Evolutionary conservation across 2,329 filamentous ascomycete species (phyloP).

Genomic region (Trichoderma guizhouense): DNA sequence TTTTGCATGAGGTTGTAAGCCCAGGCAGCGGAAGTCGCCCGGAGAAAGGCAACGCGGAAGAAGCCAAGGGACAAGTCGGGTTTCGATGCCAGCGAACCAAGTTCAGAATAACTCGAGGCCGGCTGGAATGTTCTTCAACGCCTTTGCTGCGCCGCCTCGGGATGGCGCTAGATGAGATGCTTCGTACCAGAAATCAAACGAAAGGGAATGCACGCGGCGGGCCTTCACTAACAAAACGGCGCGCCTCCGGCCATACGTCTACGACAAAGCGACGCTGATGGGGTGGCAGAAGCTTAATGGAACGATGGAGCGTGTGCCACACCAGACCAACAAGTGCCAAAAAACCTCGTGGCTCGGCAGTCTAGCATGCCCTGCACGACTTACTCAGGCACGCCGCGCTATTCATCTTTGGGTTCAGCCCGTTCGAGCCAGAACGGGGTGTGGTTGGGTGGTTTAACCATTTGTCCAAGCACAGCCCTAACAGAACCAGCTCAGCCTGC

Average conservation of each 20-base stretch:
- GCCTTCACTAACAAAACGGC: conserved; percentile 5
- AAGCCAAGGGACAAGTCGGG: neutral
- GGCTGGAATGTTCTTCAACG: conserved; percentile 7
- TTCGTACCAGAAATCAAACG: neutral
- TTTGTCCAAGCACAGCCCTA: neutral
- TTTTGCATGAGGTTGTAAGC: neutral
- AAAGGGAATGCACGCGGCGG: neutral
- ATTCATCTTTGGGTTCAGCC: conserved; percentile 12
- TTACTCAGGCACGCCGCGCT: conserved; percentile 19
- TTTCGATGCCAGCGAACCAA: neutral
- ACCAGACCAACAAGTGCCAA: conserved; percentile 12
- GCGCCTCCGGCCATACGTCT: conserved; percentile 15
- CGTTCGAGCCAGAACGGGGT: neutral
- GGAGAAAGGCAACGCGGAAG: neutral
- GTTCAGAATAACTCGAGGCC: neutral
- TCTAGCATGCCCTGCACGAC: conserved; percentile 13
- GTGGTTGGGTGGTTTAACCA: neutral
- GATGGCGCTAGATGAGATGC: neutral
- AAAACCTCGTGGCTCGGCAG: conserved; percentile 19
- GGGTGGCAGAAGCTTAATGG: conserved; percentile 18
- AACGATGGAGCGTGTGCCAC: conserved; percentile 14
- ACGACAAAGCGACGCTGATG: conserved; percentile 4
- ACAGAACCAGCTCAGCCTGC: neutral
- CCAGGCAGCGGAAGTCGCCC: neutral
- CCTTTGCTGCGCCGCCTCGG: neutral